Percentiles rank a stretch among this genome's conserved stretches.
Evolutionary conservation across 306 rosid genomes (phyloP).

Genomic region (Chamaecrista fasciculata): DNA sequence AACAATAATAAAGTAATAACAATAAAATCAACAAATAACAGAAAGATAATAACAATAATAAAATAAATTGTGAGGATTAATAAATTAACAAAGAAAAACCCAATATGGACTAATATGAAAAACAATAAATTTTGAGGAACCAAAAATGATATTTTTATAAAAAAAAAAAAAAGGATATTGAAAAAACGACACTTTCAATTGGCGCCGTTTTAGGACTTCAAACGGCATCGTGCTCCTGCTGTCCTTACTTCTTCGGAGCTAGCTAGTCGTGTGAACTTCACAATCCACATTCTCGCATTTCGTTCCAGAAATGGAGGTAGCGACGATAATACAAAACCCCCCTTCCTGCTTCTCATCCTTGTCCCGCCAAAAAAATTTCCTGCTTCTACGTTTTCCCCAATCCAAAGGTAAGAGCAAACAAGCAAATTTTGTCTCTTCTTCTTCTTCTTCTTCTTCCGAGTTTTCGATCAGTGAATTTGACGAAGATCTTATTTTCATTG

Average conservation of each 20-base stretch:
- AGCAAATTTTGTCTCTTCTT: neutral
- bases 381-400: neutral
- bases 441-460: neutral
- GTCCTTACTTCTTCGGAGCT: too few species aligned
- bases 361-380: slow-evolving; percentile 27
- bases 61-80: too few species aligned
- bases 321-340: neutral
- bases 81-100: too few species aligned
- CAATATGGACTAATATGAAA: too few species aligned
- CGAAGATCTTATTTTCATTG: neutral
- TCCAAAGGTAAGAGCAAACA: slow-evolving; percentile 31
- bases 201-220: neutral
- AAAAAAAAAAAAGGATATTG: too few species aligned
- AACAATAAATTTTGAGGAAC: too few species aligned
- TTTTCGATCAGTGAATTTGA: neutral
- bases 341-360: slow-evolving; percentile 17
- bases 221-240: neutral
- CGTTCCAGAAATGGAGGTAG: slow-evolving; percentile 22
- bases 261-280: too few species aligned
- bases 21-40: too few species aligned
- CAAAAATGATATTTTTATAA: too few species aligned
- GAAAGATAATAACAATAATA: too few species aligned
- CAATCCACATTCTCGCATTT: too few species aligned
- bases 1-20: too few species aligned
- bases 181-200: slow-evolving; percentile 15